phyloP scores from a whole-genome alignment of 2,329 filamentous ascomycete genomes.

The Diaporthe caulivora region DNA sequence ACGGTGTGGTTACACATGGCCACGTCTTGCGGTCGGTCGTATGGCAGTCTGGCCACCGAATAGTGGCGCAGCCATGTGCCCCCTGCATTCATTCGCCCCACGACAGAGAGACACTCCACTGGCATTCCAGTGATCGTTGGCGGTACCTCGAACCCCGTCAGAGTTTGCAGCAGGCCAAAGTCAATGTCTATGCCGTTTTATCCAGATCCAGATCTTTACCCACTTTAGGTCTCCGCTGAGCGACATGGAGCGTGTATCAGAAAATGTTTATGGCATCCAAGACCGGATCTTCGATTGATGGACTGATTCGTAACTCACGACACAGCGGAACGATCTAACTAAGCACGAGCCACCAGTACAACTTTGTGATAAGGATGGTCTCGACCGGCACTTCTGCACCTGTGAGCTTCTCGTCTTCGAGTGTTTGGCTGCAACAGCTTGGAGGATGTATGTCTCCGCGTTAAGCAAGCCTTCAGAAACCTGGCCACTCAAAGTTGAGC shows the following conservation, averaged over 20 bases:
- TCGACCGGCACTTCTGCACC: neutral
- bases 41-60: neutral
- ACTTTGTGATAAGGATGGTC: neutral
- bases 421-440: neutral
- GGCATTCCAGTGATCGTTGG: neutral
- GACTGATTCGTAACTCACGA: neutral
- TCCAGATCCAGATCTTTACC: neutral
- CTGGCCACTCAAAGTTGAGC: neutral
- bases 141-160: neutral
- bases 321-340: neutral
- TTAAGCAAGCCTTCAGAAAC: neutral
- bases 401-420: neutral
- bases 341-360: neutral
- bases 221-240: neutral
- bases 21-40: neutral
- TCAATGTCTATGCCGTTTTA: neutral
- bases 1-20: constrained; percentile 28
- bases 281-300: neutral
- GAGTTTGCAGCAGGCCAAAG: neutral
- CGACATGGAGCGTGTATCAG: neutral
- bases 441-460: neutral
- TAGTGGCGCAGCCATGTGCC: constrained; percentile 1
- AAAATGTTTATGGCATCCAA: neutral
- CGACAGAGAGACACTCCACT: neutral
- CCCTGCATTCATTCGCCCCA: constrained; percentile 30